Base-by-base conservation (phyloP, 805 yeast genomes). In the Wickerhamiella nectarea region DNA sequence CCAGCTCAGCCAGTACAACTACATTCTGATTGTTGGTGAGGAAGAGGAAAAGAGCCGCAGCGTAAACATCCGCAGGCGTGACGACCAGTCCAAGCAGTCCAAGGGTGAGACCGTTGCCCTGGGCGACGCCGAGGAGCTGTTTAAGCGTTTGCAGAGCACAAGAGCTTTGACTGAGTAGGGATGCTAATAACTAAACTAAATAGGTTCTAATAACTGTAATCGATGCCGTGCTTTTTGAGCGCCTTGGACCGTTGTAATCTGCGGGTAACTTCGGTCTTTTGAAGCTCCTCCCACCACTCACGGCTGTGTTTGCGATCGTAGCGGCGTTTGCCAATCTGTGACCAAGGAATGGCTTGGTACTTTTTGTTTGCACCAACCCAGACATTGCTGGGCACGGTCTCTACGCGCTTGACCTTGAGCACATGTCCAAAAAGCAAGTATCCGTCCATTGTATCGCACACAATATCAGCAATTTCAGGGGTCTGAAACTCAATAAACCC, bases 61-160 rank as follows among this genome's bases (percentile, higher is more conserved):
- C 53, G 99, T 91, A 54, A 91, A 91, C 63, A 81, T 91, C 54
- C 85, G 99, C 75, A 85, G 86, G 71, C 82, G 98, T 71, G 97
- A 91, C 64, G 84, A 86, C 58, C 75, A 76, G 59, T 89, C 80
- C 61, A 78, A 83, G 67, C 97, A 91, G 71, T 83, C 83, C 64
- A 91, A 89, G 80, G 61, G 65, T 36, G 95, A 79, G 43, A 80
- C 86, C 56, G 75, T 85, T 45, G 63, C 74, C 38, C 72, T 89
- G 50, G 83, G 75, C 33, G 72, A 69, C 18, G 94, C 89, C 48
- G 69, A 87, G 47, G 63, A 69, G 49, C 80, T 82, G 66, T 70
- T 91, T 66, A 58, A 65, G 53, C 66, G 60, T 34, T 75, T 91
- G 66, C 80, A 76, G 66, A 78, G 71, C 31, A 76, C 76, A 48